Conservation (phyloP, 192 early-diverging fungal species). For the Coemansia javaensis region DNA sequence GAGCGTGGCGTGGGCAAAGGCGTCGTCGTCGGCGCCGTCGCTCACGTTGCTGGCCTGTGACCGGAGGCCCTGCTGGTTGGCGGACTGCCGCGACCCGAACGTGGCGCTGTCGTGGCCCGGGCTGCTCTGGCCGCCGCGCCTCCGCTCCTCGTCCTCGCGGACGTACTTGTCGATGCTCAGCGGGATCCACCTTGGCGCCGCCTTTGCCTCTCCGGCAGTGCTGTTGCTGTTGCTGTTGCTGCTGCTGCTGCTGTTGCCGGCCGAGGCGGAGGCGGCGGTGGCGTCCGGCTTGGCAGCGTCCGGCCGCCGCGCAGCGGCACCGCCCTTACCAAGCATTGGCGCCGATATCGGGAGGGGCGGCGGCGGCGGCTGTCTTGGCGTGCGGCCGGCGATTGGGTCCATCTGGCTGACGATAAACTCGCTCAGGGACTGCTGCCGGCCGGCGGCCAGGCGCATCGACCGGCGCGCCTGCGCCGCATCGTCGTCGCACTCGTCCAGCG, state of each 20-base stretch:
- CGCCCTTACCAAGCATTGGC: too few relatives aligned
- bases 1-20: conserved; percentile 2
- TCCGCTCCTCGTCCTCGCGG: conserved; percentile 41
- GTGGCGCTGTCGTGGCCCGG: neutral
- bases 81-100: conserved; percentile 1
- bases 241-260: neutral
- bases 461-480: neutral
- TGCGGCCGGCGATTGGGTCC: conserved; percentile 5
- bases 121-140: conserved; percentile 2
- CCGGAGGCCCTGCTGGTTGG: conserved; percentile 6
- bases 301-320: too few relatives aligned
- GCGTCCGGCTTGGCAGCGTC: too few relatives aligned
- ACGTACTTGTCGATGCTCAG: conserved; percentile 49
- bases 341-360: neutral
- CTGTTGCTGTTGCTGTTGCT: neutral
- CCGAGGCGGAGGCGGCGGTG: neutral
- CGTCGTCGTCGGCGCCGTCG: conserved; percentile 7
- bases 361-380: neutral
- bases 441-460: conserved; percentile 3
- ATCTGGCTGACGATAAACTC: conserved; percentile 44
- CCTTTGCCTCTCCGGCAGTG: neutral
- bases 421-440: conserved; percentile 41
- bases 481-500: conserved; percentile 17
- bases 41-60: conserved; percentile 41
- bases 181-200: conserved; percentile 38